Percentiles rank a stretch among this genome's conserved stretches.
These are phyloP conservation scores for Eucalyptus curtisii DNA, from an alignment of 345 rosid genomes.

Conservation along the genomic window DNA sequence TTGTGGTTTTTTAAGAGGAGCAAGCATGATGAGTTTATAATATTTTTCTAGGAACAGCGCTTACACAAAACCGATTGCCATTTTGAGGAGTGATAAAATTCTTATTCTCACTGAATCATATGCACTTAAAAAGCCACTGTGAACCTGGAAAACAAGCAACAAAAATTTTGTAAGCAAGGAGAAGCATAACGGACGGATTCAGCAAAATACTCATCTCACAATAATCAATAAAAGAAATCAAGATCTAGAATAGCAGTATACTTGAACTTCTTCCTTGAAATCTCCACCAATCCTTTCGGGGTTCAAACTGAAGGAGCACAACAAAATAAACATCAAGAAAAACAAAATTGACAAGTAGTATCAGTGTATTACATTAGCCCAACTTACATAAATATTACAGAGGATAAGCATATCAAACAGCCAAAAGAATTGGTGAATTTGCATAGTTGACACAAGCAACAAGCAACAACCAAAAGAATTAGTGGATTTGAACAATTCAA, in stretches of 20 bases:
- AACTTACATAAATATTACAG: background rate
- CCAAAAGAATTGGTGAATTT: background rate
- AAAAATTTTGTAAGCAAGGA: background rate
- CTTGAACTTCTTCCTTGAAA: constrained; percentile 92
- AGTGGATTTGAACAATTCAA: background rate
- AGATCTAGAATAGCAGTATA: constrained; percentile 3
- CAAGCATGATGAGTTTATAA: background rate
- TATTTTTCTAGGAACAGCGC: constrained; percentile 3
- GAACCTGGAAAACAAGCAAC: constrained; percentile 43
- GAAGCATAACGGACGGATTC: background rate
- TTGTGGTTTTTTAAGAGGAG: background rate
- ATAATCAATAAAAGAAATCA: background rate
- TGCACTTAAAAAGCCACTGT: constrained; percentile 80
- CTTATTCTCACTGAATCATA: constrained; percentile 88
- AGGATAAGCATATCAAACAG: background rate
- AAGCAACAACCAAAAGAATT: background rate
- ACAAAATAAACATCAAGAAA: background rate
- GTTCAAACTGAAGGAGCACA: constrained; percentile 40
- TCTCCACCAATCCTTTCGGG: constrained; percentile 96
- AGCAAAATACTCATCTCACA: background rate
- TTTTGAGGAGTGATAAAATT: constrained; percentile 61
- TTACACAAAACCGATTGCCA: constrained; percentile 56
- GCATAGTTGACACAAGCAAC: background rate
- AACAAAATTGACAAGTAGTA: background rate
- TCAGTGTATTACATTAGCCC: background rate